These are phyloP conservation scores for Sclerotinia glacialis DNA, from an alignment of 2,329 filamentous ascomycete genomes.

Conservation along the genomic window DNA sequence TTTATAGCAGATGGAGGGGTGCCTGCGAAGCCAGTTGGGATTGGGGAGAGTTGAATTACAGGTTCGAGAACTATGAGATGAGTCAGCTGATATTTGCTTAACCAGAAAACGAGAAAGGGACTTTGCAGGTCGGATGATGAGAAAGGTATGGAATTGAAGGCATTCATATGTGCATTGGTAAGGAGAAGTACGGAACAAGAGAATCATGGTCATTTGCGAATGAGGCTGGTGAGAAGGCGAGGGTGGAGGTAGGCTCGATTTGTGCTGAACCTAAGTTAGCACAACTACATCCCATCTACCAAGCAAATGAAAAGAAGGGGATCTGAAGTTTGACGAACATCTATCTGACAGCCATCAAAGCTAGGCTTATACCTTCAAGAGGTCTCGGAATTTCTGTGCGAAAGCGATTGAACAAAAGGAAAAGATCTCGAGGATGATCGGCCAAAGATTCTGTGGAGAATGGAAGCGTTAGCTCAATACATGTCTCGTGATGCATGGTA, in stretches of 20 bases:
- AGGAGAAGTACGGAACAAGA: background rate
- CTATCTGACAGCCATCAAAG: conserved; percentile 74
- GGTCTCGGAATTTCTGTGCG: conserved; percentile 66
- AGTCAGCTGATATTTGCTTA: too few species aligned
- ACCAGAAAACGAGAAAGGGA: too few species aligned
- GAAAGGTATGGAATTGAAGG: background rate
- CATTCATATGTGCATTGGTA: background rate
- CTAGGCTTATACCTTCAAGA: conserved; percentile 78
- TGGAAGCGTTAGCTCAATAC: background rate
- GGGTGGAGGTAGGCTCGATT: background rate
- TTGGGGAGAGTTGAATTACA: too few species aligned
- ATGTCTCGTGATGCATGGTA: conserved; percentile 21
- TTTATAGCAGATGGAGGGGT: too few species aligned
- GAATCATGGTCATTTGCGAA: background rate
- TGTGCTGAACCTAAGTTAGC: background rate
- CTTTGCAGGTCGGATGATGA: background rate
- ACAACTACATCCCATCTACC: background rate
- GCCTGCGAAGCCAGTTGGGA: too few species aligned
- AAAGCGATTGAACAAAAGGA: conserved; percentile 80
- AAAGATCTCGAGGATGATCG: conserved; percentile 69
- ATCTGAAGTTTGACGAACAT: conserved; percentile 42
- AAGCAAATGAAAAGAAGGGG: background rate
- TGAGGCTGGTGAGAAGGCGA: background rate
- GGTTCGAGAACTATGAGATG: too few species aligned
- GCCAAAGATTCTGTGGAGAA: conserved; percentile 44